Conservation (phyloP, 768 basidiomycete genomes). For the Daedaleopsis nitida region DNA sequence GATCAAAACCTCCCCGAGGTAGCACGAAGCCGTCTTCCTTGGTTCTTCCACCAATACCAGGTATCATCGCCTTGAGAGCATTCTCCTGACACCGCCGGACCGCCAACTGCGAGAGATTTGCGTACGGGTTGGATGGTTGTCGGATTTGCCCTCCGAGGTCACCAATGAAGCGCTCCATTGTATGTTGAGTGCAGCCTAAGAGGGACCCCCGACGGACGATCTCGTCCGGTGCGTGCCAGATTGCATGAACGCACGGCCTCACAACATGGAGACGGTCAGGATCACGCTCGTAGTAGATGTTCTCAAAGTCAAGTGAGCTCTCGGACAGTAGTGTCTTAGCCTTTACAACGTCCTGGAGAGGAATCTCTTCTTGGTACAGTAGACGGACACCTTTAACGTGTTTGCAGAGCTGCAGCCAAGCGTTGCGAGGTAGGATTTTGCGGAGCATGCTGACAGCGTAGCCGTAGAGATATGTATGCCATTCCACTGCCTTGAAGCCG, state of each 20-base stretch:
- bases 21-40: not conserved
- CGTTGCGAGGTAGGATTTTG: constrained; percentile 24
- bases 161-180: constrained; percentile 32
- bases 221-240: constrained; percentile 35
- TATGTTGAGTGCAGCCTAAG: constrained; percentile 18
- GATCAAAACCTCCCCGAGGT: not conserved
- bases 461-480: constrained; percentile 24
- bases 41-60: not conserved
- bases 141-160: constrained; percentile 28
- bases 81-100: constrained; percentile 25
- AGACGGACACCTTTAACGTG: constrained; percentile 28
- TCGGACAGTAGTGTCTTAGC: constrained; percentile 25
- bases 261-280: constrained; percentile 35
- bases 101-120: constrained; percentile 28
- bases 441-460: constrained; percentile 29
- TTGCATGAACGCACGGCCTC: constrained; percentile 34
- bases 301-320: constrained; percentile 39
- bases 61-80: constrained; percentile 20
- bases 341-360: not conserved
- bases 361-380: constrained; percentile 22
- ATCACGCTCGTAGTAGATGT: constrained; percentile 34
- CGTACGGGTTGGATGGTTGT: constrained; percentile 29
- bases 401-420: constrained; percentile 34
- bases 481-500: constrained; percentile 35
- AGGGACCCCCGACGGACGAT: constrained; percentile 22